Base-by-base conservation (phyloP, 352 stramenopile genomes). In the Phytophthora gonapodyides region DNA sequence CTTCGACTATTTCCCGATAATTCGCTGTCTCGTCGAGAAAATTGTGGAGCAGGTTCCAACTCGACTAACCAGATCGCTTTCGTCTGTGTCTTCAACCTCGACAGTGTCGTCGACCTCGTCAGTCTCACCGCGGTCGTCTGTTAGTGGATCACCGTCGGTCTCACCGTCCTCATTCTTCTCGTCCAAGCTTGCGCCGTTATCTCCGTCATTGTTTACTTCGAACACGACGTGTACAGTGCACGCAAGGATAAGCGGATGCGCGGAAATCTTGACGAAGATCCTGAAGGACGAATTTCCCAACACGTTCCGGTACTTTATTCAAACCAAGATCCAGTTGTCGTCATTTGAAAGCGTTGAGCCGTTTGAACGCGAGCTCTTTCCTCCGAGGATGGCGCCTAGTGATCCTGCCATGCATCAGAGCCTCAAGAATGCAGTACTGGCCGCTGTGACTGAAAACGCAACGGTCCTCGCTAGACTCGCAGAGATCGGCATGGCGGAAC, bases 251-350 rank as follows among this genome's bases (percentile, higher is more conserved):
- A 90, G 65, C 34, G 79, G 75, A n/a, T 90, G 83, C 41, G 74
- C 76, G 10, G 80, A 87, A 24, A 80, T 92, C n/a, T 57, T 92
- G 33, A 56, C 61, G 5, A 90, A 89, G 31, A 78, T 89, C 6
- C 53, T 90, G 15, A 79, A 78, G 9, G 77, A 87, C 43, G 69
- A 89, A 59, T 89, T 89, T 19, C 83, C 83, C 1, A 91, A 93
- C 51, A 93, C 83, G 17, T 91, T 91, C 52, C 72, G 78, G 15
- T 93, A 89, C 41, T 89, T 79, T 47, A 85, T 87, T 17, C 81
- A 91, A 45, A 76, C 76, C 2, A 85, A 75, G 34, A 62, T 89
- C 34, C 83, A 91, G 45, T 35, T 93, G 8, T 75, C 81, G 12
- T 93, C 83, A 11, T 93, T 85, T 51, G 83, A 93, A 36, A 87